Conservation (phyloP, 352 stramenopile species). For the Aphanomyces cochlioides region DNA sequence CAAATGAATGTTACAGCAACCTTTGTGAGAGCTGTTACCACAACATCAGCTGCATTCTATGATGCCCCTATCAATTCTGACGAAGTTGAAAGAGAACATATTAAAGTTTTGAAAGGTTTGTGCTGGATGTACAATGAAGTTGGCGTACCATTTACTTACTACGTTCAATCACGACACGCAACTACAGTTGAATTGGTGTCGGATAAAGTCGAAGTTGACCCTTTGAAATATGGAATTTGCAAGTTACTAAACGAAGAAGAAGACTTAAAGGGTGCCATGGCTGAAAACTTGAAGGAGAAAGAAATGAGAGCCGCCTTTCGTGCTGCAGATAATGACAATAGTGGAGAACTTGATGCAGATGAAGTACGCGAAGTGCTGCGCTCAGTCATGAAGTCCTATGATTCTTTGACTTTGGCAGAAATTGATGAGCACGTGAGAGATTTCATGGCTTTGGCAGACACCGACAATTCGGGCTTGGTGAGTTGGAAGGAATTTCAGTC, state of each 20-base stretch:
- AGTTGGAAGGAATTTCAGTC: constrained; percentile 86
- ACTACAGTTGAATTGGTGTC: constrained; percentile 42
- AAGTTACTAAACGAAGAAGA: constrained; percentile 59
- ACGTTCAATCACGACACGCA: constrained; percentile 54
- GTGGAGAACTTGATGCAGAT: constrained; percentile 67
- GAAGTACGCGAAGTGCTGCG: constrained; percentile 71
- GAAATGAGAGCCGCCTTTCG: constrained; percentile 75
- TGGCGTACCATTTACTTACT: constrained; percentile 76
- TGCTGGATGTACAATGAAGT: constrained; percentile 86
- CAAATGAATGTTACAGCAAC: constrained; percentile 80
- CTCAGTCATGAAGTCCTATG: constrained; percentile 42
- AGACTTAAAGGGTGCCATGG: constrained; percentile 60
- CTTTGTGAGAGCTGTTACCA: constrained; percentile 79
- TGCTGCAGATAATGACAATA: constrained; percentile 66
- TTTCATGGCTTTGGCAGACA: constrained; percentile 75
- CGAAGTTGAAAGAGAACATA: constrained; percentile 58
- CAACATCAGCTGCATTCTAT: constrained; percentile 53
- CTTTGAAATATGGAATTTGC: constrained; percentile 52
- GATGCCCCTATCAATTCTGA: constrained; percentile 51
- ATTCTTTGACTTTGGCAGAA: constrained; percentile 50
- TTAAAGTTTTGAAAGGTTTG: constrained; percentile 73
- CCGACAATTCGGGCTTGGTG: constrained; percentile 67
- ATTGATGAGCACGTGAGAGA: constrained; percentile 61
- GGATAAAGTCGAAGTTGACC: constrained; percentile 37
- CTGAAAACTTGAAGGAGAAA: constrained; percentile 83